A percentile compares a stretch with the other conserved stretches of the same genome.
Evolutionary conservation across 495 filamentous ascomycete species (phyloP).

Genomic region (Lasiosphaeria ovina): DNA sequence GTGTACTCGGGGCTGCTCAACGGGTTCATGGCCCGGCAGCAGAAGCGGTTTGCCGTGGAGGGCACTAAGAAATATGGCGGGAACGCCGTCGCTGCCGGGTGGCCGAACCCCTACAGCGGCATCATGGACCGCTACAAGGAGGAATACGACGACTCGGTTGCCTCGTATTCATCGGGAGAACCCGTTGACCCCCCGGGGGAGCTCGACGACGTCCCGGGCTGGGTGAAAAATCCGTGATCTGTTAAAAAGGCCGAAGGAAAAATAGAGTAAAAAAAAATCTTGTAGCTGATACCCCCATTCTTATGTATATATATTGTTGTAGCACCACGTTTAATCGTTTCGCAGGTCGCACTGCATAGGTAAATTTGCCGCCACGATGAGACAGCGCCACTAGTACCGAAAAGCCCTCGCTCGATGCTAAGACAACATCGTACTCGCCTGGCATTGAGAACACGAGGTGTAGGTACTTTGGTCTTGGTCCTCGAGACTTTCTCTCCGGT

Average conservation of each 20-base stretch:
- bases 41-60: conserved; percentile 74
- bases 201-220: conserved; percentile 35
- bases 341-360: too few species aligned
- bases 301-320: too few species aligned
- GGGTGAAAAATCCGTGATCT: conserved; percentile 25
- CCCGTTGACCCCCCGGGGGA: conserved; percentile 28
- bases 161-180: conserved; percentile 23
- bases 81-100: conserved; percentile 45
- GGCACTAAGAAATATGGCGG: conserved; percentile 63
- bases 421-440: too few species aligned
- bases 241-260: not conserved
- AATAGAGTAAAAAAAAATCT: not conserved
- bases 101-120: conserved; percentile 36
- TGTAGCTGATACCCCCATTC: not conserved
- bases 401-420: too few species aligned
- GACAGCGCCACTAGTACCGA: too few species aligned
- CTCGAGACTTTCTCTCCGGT: not conserved
- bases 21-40: conserved; percentile 79
- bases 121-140: conserved; percentile 34
- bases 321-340: too few species aligned
- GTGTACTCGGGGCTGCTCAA: conserved; percentile 80
- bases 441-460: too few species aligned
- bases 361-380: too few species aligned
- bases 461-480: too few species aligned
- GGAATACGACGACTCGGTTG: conserved; percentile 28